A percentile compares a stretch with the other conserved stretches of the same genome.
Evolutionary conservation across 2,329 filamentous ascomycete genomes (phyloP).

Genomic region (Lecanicillium sp.): DNA sequence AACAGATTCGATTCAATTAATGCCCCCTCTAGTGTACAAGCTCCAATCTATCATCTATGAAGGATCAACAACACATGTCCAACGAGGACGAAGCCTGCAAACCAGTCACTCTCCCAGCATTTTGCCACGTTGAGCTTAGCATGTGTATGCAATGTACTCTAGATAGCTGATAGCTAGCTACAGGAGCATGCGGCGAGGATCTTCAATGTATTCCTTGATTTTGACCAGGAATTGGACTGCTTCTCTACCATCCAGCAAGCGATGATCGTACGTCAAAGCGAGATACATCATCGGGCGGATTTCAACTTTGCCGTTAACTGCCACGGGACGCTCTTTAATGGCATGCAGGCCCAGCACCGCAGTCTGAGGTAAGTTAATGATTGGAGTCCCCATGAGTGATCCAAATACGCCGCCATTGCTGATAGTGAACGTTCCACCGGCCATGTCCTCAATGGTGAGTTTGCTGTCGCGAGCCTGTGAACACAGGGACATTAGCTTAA

Average conservation of each 20-base stretch:
- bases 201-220: constrained; percentile 96
- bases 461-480: constrained; percentile 82
- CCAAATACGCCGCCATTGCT: constrained; percentile 97
- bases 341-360: constrained; percentile 89
- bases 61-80: background rate
- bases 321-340: constrained; percentile 90
- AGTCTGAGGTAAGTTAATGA: constrained; percentile 94
- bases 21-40: no score
- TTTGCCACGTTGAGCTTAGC: no score
- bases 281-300: constrained; percentile 99
- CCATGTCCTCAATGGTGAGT: constrained; percentile 98
- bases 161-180: no score
- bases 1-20: no score
- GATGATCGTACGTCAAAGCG: constrained; percentile 94
- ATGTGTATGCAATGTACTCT: no score
- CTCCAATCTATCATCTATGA: no score
- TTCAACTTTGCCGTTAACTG: constrained; percentile 87
- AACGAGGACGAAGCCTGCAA: no score
- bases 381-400: constrained; percentile 93
- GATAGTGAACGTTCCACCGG: constrained; percentile 95
- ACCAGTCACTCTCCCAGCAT: no score
- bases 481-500: no score
- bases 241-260: constrained; percentile 88
- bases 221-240: constrained; percentile 95
- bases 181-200: constrained; percentile 84